Evolutionary conservation across 768 basidiomycete genomes (phyloP).

Genomic region (Coprinellus micaceus): DNA sequence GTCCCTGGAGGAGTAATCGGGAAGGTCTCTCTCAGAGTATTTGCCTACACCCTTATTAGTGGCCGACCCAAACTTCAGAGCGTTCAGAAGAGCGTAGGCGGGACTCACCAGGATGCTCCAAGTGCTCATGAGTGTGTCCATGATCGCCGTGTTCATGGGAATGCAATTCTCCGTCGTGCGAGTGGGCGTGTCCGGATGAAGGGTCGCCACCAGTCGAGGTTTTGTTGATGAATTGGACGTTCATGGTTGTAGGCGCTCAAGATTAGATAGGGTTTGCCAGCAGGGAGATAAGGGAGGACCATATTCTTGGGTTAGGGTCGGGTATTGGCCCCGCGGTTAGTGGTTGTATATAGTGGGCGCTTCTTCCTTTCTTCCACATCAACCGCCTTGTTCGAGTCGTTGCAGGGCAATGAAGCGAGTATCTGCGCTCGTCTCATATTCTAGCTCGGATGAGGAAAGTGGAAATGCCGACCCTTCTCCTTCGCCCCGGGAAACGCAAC

Average conservation of each 20-base stretch:
- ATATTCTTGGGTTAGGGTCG: conserved; percentile 17
- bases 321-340: no score
- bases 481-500: conserved; percentile 6
- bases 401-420: conserved; percentile 34
- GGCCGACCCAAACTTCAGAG: not conserved
- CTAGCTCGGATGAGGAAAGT: conserved; percentile 43
- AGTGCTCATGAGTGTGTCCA: conserved; percentile 92
- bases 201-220: conserved; percentile 30
- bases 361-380: not conserved
- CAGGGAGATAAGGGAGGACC: not conserved
- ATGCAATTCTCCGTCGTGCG: conserved; percentile 57
- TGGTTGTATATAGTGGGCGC: not conserved
- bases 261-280: not conserved
- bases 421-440: conserved; percentile 43
- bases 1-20: conserved; percentile 78
- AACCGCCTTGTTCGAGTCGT: no score
- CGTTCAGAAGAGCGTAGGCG: not conserved
- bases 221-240: conserved; percentile 73
- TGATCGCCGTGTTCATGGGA: conserved; percentile 76
- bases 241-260: conserved; percentile 35
- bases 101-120: conserved; percentile 77
- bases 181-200: conserved; percentile 34
- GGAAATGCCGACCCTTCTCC: not conserved
- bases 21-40: conserved; percentile 88
- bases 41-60: conserved; percentile 61